phyloP scores from a whole-genome alignment of 495 filamentous ascomycete species.

The Penicillium atrosanguineum region DNA sequence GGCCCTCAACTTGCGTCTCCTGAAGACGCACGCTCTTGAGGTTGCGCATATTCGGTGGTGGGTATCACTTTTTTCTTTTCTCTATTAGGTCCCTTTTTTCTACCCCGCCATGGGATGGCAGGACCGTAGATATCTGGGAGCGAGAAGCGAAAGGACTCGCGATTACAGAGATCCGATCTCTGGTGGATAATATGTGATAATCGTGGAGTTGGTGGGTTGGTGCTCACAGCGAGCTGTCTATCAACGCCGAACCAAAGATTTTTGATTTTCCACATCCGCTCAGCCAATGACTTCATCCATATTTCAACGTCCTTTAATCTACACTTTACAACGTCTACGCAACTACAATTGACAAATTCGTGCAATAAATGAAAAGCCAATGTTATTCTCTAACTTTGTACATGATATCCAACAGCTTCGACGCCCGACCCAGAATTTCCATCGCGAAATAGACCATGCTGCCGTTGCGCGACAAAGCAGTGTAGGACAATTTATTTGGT shows the following conservation, averaged over 20 bases:
- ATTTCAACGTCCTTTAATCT: constrained; percentile 34
- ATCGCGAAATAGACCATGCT: constrained; percentile 18
- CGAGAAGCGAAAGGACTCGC: constrained; percentile 1
- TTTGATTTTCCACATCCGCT: constrained; percentile 43
- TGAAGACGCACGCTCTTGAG: constrained; percentile 67
- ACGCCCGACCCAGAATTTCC: constrained; percentile 22
- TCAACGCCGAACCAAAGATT: constrained; percentile 39
- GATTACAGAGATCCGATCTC: constrained; percentile 8
- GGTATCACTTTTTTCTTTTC: constrained; percentile 27
- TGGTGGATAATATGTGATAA: neutral
- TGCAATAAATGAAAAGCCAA: constrained; percentile 22
- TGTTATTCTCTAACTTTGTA: constrained; percentile 46
- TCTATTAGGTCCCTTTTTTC: constrained; percentile 15
- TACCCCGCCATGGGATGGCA: constrained; percentile 44
- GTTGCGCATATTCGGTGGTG: constrained; percentile 65
- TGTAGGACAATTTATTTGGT: constrained; percentile 36
- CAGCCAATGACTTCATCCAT: constrained; percentile 53
- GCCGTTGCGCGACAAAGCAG: constrained; percentile 19
- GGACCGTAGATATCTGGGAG: constrained; percentile 7
- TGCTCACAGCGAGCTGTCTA: constrained; percentile 8
- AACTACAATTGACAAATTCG: constrained; percentile 17
- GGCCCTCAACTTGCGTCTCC: constrained; percentile 52
- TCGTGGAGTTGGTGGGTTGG: neutral
- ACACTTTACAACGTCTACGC: constrained; percentile 19
- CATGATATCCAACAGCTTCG: constrained; percentile 34